Percentiles rank a stretch among this genome's conserved stretches.
These are phyloP conservation scores for Plenodomus lindquistii DNA, from an alignment of 2,329 filamentous ascomycete genomes.

Conservation along the genomic window DNA sequence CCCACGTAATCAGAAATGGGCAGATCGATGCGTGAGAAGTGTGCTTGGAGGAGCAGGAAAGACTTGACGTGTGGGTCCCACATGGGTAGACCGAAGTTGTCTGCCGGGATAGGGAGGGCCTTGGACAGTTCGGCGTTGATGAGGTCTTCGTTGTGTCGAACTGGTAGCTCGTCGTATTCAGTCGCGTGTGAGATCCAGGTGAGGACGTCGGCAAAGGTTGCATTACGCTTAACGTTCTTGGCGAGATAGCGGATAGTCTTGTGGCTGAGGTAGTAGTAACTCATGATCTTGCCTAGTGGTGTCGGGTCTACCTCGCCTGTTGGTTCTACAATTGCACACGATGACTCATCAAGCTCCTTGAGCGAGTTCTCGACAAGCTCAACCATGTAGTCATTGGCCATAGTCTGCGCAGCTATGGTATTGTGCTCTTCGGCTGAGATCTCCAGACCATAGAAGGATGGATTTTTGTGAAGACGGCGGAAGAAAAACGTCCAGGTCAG, in stretches of 20 bases:
- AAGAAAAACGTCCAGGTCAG: conserved; percentile 99
- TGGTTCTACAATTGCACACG: conserved; percentile 78
- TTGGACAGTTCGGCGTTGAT: conserved; percentile 89
- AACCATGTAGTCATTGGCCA: conserved; percentile 94
- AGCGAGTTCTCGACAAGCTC: conserved; percentile 88
- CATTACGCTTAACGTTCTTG: conserved; percentile 72
- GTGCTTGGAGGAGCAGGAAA: conserved; percentile 89
- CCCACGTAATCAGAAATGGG: conserved; percentile 97
- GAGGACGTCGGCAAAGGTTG: conserved; percentile 79
- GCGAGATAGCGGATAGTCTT: conserved; percentile 88
- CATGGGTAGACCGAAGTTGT: conserved; percentile 75
- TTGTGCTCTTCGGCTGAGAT: conserved; percentile 93
- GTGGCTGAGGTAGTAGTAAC: conserved; percentile 96
- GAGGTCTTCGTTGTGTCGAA: conserved; percentile 96
- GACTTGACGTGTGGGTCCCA: conserved; percentile 99
- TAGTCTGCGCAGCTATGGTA: conserved; percentile 78
- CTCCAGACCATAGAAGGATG: conserved; percentile 94
- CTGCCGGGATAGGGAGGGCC: conserved; percentile 72
- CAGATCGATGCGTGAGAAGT: conserved; percentile 89
- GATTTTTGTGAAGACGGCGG: conserved; percentile 94
- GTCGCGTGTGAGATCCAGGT: conserved; percentile 92
- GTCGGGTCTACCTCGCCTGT: conserved; percentile 91
- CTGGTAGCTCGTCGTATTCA: conserved; percentile 96
- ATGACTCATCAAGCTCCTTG: conserved; percentile 77
- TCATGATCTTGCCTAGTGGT: conserved; percentile 96